A percentile compares a stretch with the other conserved stretches of the same genome.
Conservation (phyloP, 441 rosid genomes). For the Lepidium campestre region DNA sequence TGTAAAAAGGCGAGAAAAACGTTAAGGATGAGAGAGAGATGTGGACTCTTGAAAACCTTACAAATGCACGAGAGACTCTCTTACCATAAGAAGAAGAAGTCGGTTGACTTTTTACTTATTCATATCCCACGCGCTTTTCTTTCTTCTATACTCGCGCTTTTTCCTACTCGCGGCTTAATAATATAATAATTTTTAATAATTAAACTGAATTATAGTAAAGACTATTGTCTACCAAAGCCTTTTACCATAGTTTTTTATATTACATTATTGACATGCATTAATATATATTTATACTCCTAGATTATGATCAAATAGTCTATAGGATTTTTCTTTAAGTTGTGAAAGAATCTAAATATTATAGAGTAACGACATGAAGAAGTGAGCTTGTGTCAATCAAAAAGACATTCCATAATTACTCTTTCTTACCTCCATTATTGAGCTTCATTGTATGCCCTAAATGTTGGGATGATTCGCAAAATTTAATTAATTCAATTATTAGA, state of each 20-base stretch:
- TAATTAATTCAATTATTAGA: constrained; percentile 11
- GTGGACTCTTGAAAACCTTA: constrained; percentile 82
- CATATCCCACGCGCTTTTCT: constrained; percentile 17
- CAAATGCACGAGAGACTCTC: constrained; percentile 34
- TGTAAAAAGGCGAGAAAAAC: background rate
- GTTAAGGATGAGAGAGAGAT: background rate
- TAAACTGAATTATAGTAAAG: background rate
- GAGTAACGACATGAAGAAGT: constrained; percentile 24
- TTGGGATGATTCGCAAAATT: background rate
- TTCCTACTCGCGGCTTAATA: background rate
- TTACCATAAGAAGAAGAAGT: constrained; percentile 43
- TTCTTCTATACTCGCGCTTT: background rate
- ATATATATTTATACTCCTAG: background rate
- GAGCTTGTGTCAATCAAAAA: constrained; percentile 25
- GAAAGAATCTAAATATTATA: constrained; percentile 1
- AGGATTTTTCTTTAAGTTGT: constrained; percentile 10
- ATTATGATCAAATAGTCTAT: background rate
- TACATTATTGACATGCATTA: background rate
- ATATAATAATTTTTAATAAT: background rate
- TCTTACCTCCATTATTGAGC: constrained; percentile 23
- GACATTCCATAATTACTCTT: constrained; percentile 28
- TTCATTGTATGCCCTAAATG: constrained; percentile 4
- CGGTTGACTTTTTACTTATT: constrained; percentile 55
- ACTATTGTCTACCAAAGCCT: background rate
- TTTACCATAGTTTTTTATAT: too few species aligned